phyloP scores from a whole-genome alignment of 192 early-diverging fungal genomes.

The Coemansia sp. region DNA sequence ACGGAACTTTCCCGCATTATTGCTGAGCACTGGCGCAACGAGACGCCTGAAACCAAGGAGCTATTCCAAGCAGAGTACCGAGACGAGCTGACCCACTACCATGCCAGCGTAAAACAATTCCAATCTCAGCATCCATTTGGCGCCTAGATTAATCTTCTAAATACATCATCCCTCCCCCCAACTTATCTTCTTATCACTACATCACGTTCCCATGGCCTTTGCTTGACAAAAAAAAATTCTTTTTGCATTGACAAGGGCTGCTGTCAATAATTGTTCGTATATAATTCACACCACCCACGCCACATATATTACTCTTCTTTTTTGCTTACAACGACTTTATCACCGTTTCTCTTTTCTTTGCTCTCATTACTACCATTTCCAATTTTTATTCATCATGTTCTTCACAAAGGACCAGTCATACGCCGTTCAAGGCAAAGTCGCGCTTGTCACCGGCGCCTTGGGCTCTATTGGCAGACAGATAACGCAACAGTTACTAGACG shows the following conservation, averaged over 20 bases:
- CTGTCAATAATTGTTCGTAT: too few relatives aligned
- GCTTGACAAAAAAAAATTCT: not conserved
- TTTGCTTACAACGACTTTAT: too few relatives aligned
- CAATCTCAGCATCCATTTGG: not conserved
- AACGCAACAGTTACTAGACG: constrained; percentile 6
- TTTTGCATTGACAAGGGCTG: not conserved
- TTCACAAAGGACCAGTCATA: constrained; percentile 5
- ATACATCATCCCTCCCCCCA: not conserved
- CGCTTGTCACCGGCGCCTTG: constrained; percentile 31
- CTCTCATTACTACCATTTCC: not conserved
- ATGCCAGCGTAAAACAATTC: constrained; percentile 5
- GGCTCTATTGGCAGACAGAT: constrained; percentile 23
- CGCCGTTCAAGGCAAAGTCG: constrained; percentile 19
- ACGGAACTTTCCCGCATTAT: constrained; percentile 28
- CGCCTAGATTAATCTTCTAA: not conserved
- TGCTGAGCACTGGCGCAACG: constrained; percentile 34
- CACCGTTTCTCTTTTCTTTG: not conserved
- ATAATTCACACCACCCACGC: not conserved
- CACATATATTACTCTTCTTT: not conserved
- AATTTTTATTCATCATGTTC: not conserved
- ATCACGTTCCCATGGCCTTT: not conserved
- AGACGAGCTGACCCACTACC: constrained; percentile 20
- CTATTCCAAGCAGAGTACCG: constrained; percentile 20
- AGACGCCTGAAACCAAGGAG: constrained; percentile 16
- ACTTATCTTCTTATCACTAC: not conserved